Base-by-base conservation (phyloP, 768 basidiomycete species). In the Panaeolus cyanescens region DNA sequence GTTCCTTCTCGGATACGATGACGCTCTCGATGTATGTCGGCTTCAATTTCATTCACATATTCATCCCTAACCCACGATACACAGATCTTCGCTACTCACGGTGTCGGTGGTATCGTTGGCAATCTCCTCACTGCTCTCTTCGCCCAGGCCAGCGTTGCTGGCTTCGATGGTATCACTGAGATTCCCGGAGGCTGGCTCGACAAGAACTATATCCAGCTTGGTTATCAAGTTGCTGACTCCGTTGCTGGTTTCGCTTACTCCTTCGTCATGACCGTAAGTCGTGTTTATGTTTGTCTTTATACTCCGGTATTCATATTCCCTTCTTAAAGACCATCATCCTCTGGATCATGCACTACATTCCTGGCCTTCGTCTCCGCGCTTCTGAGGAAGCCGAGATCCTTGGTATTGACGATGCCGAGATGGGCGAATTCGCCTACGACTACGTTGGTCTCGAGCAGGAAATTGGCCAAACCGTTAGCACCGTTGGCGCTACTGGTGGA, bases 351-450 rank as follows among this genome's bases (percentile, higher is more conserved):
- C 92, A 96, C 76, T 88, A 76, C 74, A 88, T 93, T 68, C 94
- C 94, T 6, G 90, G 89, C 57, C 80, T 93, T 58, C 80, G 87
- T 37, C 82, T 98, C 64, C 89, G 93, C 58, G 80, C 80, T 31
- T 71, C 74, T 12, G 87, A 88, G 64, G 86, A 88, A 63, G 80
- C 77, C 12, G 91, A 92, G 75, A 85, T 89, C 37, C 77, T 96
- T 53, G 95, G 96, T 60, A 87, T 96, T 66, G 96, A 98, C 75
- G 91, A 94, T 68, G 82, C 87, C 1, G 90, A 95, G 78, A 88
- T 94, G 83, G 95, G 93, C 64, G 94, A 96, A 76, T 94, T 87
- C 63, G 89, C 91, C 1, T 93, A 93, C 67, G 92, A 95, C 74
- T 95, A 92, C 64, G 92, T 94, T 32, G 90, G 88, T 10, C 71